A percentile compares a stretch with the other conserved stretches of the same genome.
Conservation (phyloP, 495 filamentous ascomycete species). For the Neurospora sp. region DNA sequence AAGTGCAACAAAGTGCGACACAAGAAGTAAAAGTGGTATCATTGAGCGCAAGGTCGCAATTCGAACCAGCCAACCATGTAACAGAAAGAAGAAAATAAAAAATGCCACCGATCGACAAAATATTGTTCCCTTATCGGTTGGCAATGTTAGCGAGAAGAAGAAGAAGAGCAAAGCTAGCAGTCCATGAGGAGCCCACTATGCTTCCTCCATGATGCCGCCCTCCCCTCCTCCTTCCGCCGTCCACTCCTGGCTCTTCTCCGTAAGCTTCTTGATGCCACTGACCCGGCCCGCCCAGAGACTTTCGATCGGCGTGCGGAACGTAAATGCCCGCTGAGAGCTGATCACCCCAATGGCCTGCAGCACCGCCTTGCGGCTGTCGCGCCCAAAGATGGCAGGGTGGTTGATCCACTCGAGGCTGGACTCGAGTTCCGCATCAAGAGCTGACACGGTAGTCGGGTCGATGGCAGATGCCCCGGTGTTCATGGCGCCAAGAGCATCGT, state of each 20-base stretch:
- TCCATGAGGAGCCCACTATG: slow-evolving; percentile 18
- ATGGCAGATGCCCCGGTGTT: slow-evolving; percentile 56
- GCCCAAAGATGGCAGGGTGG: slow-evolving; percentile 87
- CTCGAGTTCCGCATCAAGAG: slow-evolving; percentile 85
- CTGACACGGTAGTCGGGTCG: slow-evolving; percentile 65
- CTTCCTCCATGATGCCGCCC: slow-evolving; percentile 66
- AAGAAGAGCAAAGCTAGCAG: neutral
- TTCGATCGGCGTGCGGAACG: slow-evolving; percentile 80
- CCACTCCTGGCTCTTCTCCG: slow-evolving; percentile 75
- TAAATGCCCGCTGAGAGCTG: slow-evolving; percentile 86
- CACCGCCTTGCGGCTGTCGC: slow-evolving; percentile 93
- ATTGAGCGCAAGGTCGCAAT: neutral
- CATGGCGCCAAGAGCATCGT: slow-evolving; percentile 34
- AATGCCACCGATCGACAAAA: neutral
- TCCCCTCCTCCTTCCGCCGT: slow-evolving; percentile 74
- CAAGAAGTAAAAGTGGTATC: neutral
- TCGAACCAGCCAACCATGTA: neutral
- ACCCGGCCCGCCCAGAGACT: slow-evolving; percentile 76
- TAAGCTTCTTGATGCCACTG: slow-evolving; percentile 62
- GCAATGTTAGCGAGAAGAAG: neutral
- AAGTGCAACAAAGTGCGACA: neutral
- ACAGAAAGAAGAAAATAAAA: neutral
- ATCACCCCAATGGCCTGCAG: slow-evolving; percentile 95
- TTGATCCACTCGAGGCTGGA: slow-evolving; percentile 97
- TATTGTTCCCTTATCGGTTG: neutral